phyloP scores from a whole-genome alignment of 2,329 filamentous ascomycete species.

The Pseudogymnoascus sp. region DNA sequence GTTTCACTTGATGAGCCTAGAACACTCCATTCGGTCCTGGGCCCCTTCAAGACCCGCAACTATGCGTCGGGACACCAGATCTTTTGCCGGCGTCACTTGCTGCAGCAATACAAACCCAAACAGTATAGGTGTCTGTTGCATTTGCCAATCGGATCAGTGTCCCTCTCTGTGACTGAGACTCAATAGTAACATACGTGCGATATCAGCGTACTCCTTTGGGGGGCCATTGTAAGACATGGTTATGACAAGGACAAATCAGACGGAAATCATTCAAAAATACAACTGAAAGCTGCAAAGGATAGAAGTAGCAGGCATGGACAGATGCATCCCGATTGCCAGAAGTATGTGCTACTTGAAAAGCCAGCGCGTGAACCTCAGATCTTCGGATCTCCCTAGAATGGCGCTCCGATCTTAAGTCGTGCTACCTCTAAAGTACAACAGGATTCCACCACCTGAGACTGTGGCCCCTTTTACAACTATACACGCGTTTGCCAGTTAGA shows the following conservation, averaged over 20 bases:
- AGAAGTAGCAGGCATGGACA: background rate
- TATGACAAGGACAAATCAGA: background rate
- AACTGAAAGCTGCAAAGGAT: background rate
- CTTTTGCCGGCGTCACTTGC: background rate
- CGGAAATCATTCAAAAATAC: background rate
- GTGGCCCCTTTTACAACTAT: background rate
- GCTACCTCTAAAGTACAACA: background rate
- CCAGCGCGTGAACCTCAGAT: too few relatives aligned
- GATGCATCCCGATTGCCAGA: background rate
- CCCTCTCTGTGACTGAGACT: background rate
- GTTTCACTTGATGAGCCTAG: background rate
- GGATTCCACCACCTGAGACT: background rate
- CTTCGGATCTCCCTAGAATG: too few relatives aligned
- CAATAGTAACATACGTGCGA: background rate
- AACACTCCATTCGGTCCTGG: background rate
- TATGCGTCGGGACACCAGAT: too few relatives aligned
- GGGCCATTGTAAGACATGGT: background rate
- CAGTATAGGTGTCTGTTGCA: background rate
- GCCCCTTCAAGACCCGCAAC: background rate
- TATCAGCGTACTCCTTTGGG: background rate
- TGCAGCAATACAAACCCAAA: background rate
- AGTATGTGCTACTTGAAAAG: background rate
- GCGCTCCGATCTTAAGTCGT: background rate
- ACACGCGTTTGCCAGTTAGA: background rate
- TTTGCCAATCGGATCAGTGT: background rate